phyloP scores from a whole-genome alignment of 139 green algal genomes.

The Asterochloris sp. region DNA sequence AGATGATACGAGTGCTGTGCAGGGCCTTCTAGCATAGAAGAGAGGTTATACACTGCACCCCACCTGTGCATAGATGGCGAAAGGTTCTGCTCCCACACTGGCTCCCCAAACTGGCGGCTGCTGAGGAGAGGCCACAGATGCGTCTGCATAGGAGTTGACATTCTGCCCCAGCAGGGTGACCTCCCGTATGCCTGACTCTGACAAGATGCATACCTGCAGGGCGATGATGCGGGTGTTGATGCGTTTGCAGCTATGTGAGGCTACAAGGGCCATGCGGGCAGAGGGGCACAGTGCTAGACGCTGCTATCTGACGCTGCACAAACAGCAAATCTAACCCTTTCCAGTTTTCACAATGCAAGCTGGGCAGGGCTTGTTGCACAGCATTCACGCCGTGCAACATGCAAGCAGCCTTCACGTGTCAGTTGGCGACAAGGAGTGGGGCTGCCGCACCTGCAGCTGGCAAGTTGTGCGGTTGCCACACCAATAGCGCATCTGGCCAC shows the following conservation, averaged over 20 bases:
- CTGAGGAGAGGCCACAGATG: not conserved
- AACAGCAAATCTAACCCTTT: not conserved
- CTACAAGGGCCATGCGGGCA: no score
- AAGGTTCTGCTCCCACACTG: not conserved
- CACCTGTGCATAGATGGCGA: conserved; percentile 19
- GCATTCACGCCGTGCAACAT: no score
- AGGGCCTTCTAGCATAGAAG: not conserved
- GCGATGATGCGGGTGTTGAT: no score
- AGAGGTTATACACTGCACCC: not conserved
- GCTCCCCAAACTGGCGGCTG: not conserved
- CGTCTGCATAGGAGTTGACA: conserved; percentile 87
- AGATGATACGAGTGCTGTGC: not conserved
- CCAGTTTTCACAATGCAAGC: not conserved
- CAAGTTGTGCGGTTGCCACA: no score
- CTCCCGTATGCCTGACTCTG: conserved; percentile 66
- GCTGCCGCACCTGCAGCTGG: no score
- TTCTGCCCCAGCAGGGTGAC: conserved; percentile 89
- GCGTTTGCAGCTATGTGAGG: no score
- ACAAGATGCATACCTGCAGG: conserved; percentile 41
- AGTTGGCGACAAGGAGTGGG: no score
- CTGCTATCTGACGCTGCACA: not conserved
- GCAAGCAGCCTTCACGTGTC: no score
- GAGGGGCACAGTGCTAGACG: no score
- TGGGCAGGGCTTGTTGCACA: no score
- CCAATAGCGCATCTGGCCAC: no score